Percentiles rank a stretch among this genome's conserved stretches.
Conservation (phyloP, 2,329 filamentous ascomycete genomes). For the Neopestalotiopsis rosae region DNA sequence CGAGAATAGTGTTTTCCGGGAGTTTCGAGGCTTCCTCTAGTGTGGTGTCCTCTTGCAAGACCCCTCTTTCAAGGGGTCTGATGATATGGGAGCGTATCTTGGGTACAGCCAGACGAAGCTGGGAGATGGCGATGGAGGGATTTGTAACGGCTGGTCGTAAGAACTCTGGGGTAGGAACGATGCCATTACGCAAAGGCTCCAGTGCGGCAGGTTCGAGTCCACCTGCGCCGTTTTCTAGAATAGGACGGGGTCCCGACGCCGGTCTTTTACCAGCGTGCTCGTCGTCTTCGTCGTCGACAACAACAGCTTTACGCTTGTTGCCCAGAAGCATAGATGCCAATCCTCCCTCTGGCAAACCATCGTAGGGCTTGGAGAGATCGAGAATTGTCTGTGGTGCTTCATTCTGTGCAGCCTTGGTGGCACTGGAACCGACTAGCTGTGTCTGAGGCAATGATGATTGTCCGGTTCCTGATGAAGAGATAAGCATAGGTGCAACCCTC, state of each 20-base stretch:
- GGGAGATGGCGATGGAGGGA: constrained; percentile 80
- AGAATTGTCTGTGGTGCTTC: constrained; percentile 83
- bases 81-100: constrained; percentile 84
- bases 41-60: constrained; percentile 57
- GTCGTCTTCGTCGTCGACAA: constrained; percentile 78
- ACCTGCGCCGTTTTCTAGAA: constrained; percentile 77
- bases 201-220: constrained; percentile 79
- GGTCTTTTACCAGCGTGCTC: constrained; percentile 57
- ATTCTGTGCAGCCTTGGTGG: constrained; percentile 64
- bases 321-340: constrained; percentile 85
- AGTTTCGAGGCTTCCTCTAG: constrained; percentile 67
- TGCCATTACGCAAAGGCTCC: constrained; percentile 61
- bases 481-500: constrained; percentile 86
- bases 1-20: constrained; percentile 77
- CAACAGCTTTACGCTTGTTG: constrained; percentile 85
- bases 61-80: constrained; percentile 75
- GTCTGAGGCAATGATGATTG: constrained; percentile 89
- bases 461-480: constrained; percentile 86
- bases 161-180: constrained; percentile 78
- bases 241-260: constrained; percentile 72
- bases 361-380: constrained; percentile 91
- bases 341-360: constrained; percentile 89
- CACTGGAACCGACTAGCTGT: constrained; percentile 80
- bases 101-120: constrained; percentile 85
- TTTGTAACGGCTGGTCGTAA: constrained; percentile 87